Evolutionary conservation across 116 monocot genomes (phyloP), one percentile per base, ranked within the genome.

Genomic region (Iris pallida): DNA sequence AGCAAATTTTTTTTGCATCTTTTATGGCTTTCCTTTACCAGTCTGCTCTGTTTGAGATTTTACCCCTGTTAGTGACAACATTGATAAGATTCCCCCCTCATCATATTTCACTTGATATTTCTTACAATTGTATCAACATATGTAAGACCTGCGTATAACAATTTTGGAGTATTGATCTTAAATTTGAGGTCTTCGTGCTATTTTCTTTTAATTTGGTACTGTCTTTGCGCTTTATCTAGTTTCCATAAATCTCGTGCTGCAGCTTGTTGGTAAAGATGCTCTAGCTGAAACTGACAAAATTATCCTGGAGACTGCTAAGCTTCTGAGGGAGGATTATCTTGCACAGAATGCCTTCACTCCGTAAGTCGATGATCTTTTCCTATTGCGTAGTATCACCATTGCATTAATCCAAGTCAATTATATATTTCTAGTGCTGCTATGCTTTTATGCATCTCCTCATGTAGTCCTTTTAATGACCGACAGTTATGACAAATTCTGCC

Each of bases 191-290:
- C 30, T 30, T 30, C 30, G 30, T 30, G 30, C 30, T 30, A 30
- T 30, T 30, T 30, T 30, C 30, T 30, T 30, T 30, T 30, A 30
- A 30, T 30, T 30, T 3, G 30, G 3, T 30, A 30, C 30, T 30
- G 30, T 30, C 30, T 30, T 1, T 30, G 30, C 30, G 30, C 30
- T 30, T 30, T 30, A 30, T 30, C 30, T 30, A 30, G 30, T 30
- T 30, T 30, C 3, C 3, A 30, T 30, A 30, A 30, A 30, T 30
- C 30, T 30, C 30, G 69, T 49, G 9, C 53, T 74, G 67, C 86
- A 99, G 99, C 93, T 99, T 79, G 99, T 99, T 55, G 99, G 99
- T 55, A 99, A 99, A 85, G 99, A 99, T 89, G 99, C 99, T 55
- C 71, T 99, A 62, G 93, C 99, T 17, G 99, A 99, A 78, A 85